Evolutionary conservation across 2,329 filamentous ascomycete species (phyloP).

Genomic region (Fusarium poae): DNA sequence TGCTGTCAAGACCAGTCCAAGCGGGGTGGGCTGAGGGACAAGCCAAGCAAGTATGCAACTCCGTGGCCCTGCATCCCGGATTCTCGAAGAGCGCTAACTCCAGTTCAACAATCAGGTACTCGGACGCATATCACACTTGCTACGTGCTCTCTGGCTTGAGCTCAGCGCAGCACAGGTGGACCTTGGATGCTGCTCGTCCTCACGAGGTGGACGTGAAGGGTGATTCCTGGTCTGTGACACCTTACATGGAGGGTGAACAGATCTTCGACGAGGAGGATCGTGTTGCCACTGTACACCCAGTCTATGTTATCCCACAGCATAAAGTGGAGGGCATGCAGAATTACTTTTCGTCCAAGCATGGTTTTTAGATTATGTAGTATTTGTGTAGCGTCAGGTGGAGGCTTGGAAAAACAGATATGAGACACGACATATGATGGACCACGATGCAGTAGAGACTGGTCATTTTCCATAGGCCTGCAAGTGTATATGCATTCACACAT

Average conservation of each 20-base stretch:
- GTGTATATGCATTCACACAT: neutral
- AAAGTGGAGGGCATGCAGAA: constrained; percentile 73
- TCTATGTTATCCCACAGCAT: constrained; percentile 84
- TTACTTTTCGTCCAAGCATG: constrained; percentile 72
- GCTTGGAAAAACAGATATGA: constrained; percentile 4
- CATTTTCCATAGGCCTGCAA: neutral
- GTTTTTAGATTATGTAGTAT: constrained; percentile 61
- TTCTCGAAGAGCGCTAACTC: constrained; percentile 41
- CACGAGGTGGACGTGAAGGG: constrained; percentile 53
- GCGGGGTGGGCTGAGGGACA: constrained; percentile 89
- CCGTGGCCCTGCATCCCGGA: constrained; percentile 22
- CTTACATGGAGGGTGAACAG: constrained; percentile 67
- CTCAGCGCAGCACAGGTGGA: constrained; percentile 79
- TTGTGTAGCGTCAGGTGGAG: constrained; percentile 9
- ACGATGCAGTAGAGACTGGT: constrained; percentile 10
- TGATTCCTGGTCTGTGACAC: constrained; percentile 62
- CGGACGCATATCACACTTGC: constrained; percentile 93
- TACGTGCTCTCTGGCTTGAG: constrained; percentile 91
- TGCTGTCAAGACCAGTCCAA: constrained; percentile 83
- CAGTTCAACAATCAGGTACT: constrained; percentile 63
- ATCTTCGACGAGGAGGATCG: constrained; percentile 79
- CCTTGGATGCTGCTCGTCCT: constrained; percentile 55
- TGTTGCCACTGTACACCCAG: constrained; percentile 79
- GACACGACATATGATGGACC: constrained; percentile 22
- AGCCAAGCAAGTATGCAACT: constrained; percentile 82